These are phyloP conservation scores for Penstemon barbatus DNA, from an alignment of 257 asterid species.

Conservation along the genomic window DNA sequence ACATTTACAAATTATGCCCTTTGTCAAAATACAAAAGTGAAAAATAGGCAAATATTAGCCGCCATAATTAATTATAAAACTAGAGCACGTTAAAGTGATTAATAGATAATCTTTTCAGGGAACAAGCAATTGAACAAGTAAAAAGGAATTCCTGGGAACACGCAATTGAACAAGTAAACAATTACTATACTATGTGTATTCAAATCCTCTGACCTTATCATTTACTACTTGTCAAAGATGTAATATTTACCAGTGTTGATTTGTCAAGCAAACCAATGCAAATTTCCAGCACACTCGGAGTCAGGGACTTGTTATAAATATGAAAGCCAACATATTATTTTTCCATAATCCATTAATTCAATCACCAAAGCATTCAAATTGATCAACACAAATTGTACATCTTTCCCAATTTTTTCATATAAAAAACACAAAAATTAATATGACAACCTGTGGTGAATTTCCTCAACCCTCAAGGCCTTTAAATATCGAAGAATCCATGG, in stretches of 20 bases:
- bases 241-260: background rate
- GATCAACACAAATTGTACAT: too few relatives aligned
- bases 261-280: background rate
- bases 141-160: background rate
- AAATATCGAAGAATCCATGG: background rate
- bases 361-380: background rate
- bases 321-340: background rate
- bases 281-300: background rate
- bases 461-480: conserved; percentile 17
- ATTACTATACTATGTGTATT: background rate
- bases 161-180: background rate
- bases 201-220: background rate
- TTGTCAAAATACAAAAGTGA: too few relatives aligned
- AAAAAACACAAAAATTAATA: background rate
- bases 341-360: background rate
- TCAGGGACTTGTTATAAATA: background rate
- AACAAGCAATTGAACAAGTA: too few relatives aligned
- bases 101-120: background rate
- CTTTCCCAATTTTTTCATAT: background rate
- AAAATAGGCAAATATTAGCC: too few relatives aligned
- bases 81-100: background rate
- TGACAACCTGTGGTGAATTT: conserved; percentile 10
- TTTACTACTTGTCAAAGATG: conserved; percentile 4
- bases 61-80: too few relatives aligned
- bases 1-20: too few relatives aligned